Evolutionary conservation across 768 basidiomycete species (phyloP).

Genomic region (Trichaptum fuscoviolaceum): DNA sequence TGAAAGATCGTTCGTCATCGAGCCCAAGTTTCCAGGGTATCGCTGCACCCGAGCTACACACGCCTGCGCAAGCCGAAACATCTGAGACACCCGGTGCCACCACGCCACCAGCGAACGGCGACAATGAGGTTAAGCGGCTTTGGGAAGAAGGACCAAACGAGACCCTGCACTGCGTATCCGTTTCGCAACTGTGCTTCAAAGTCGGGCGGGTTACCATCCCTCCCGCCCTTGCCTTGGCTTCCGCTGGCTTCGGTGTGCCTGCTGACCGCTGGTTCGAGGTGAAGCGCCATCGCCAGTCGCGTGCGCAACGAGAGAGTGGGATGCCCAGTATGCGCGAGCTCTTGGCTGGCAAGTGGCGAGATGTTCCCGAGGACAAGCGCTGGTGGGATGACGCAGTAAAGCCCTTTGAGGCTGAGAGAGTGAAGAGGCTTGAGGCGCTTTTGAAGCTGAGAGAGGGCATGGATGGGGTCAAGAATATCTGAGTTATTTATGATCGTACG

Average conservation of each 20-base stretch:
- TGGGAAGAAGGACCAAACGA: constrained; percentile 18
- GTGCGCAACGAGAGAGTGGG: constrained; percentile 23
- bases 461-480: not conserved
- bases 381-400: constrained; percentile 68
- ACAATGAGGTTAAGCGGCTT: not conserved
- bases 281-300: constrained; percentile 13
- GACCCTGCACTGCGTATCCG: constrained; percentile 53
- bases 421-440: not conserved
- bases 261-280: constrained; percentile 39
- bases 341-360: constrained; percentile 55
- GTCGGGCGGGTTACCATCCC: constrained; percentile 68
- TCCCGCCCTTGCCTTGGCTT: constrained; percentile 54
- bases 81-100: not conserved
- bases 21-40: not conserved
- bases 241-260: constrained; percentile 50
- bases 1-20: not conserved
- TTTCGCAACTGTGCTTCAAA: constrained; percentile 68
- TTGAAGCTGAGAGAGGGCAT: constrained; percentile 1
- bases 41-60: not conserved
- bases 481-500: not conserved
- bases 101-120: not conserved
- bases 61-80: not conserved
- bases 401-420: constrained; percentile 35
- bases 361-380: constrained; percentile 48
- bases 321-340: constrained; percentile 37